Base-by-base conservation (phyloP, 2,329 filamentous ascomycete species). In the Aspergillus sp. region DNA sequence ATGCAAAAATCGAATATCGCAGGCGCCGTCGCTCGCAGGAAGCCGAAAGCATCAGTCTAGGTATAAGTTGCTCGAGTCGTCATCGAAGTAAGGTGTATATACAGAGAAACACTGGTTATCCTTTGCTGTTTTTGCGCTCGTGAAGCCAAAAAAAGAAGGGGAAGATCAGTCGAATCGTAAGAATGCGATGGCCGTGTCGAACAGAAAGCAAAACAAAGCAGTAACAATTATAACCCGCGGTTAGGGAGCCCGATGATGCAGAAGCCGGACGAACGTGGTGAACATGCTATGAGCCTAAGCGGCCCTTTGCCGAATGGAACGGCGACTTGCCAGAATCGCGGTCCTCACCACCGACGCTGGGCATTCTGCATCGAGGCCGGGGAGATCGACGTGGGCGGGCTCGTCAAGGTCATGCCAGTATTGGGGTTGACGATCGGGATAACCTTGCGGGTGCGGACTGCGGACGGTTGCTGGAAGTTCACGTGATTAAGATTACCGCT, bases 351-450 rank as follows among this genome's bases (percentile, higher is more conserved):
- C 67, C 77, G 75, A 63, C 76, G 76, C 65, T 78, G 76, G 64
- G 69, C 71, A 63, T 72, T 69, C 80, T 88, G 86, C 82, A 86
- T 84, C 80, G 86, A 83, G 74, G 81, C 84, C 61, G 87, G 87
- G 58, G 86, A 88, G 72, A 89, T 84, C 66, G 85, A 87, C 64
- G 89, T 89, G 25, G 94, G 92, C 68, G 94, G 94, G 81, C 92
- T 96, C 59, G 92, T 89, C 82, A 97, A 89, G 72, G 87, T 86
- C 76, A 92, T 88, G 73, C 95, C 92, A 59, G 94, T 97, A 69
- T 87, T 91, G 57, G 95, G 95, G 83, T 99, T 96, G 79, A 98
- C 91, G 76, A 99, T 99, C 61, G 94, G 94, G 68, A 98, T 98
- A 72, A 95, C 92, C 78, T 97, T 98, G 78, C 92, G 91, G 60